phyloP scores from a whole-genome alignment of 108 stramenopile genomes.

The Heterococcus sp. region DNA sequence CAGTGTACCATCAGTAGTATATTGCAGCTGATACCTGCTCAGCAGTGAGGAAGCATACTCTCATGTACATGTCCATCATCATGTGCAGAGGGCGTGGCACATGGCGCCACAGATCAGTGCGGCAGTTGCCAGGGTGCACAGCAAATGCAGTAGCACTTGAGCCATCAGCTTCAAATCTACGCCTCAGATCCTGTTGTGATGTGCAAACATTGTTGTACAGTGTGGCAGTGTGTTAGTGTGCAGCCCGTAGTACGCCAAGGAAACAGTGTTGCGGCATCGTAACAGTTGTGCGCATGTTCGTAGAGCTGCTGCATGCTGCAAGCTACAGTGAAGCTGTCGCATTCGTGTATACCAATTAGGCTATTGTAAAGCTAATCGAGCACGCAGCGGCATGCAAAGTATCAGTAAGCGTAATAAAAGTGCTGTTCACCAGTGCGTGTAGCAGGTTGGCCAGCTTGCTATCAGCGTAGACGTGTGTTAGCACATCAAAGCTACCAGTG shows the following conservation, averaged over 20 bases:
- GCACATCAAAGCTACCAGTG: background rate
- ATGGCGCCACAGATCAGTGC: background rate
- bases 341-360: too few species aligned
- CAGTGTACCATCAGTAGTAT: too few species aligned
- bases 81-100: background rate
- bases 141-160: background rate
- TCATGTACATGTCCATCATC: background rate
- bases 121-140: background rate
- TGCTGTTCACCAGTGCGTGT: background rate
- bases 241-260: too few species aligned
- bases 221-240: background rate
- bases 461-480: background rate
- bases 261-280: too few species aligned
- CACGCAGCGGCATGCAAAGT: background rate
- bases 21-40: too few species aligned
- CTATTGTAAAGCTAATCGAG: too few species aligned
- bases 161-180: background rate
- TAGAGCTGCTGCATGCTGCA: too few species aligned
- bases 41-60: background rate
- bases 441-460: background rate
- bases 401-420: background rate
- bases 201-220: background rate
- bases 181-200: background rate
- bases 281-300: too few species aligned
- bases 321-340: too few species aligned